A percentile compares a stretch with the other conserved stretches of the same genome.
Conservation (phyloP, 2,329 filamentous ascomycete genomes). For the Colletotrichum lini region DNA sequence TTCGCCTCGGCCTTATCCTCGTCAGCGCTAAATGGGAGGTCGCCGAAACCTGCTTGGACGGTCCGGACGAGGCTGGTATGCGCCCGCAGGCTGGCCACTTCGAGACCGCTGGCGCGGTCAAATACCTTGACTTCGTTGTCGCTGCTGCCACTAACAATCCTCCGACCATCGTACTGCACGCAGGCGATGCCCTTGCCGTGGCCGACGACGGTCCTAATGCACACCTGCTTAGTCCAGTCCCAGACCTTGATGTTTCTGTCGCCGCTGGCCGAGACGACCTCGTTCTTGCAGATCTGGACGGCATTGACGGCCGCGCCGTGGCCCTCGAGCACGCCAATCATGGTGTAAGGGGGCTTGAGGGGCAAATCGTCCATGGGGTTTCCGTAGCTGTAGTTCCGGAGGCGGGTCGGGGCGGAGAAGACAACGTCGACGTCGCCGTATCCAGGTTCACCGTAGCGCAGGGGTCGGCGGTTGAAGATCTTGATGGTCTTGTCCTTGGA, state of each 20-base stretch:
- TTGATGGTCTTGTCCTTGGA: slow-evolving; percentile 98
- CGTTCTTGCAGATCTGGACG: slow-evolving; percentile 87
- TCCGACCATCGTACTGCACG: slow-evolving; percentile 93
- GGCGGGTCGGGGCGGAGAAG: slow-evolving; percentile 66
- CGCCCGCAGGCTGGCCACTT: slow-evolving; percentile 88
- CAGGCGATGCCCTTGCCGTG: slow-evolving; percentile 97
- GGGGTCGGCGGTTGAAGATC: slow-evolving; percentile 86
- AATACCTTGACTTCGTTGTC: slow-evolving; percentile 98
- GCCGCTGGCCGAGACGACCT: slow-evolving; percentile 94
- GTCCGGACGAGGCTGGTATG: slow-evolving; percentile 91
- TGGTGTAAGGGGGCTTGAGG: slow-evolving; percentile 75
- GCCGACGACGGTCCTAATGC: slow-evolving; percentile 83
- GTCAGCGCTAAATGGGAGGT: slow-evolving; percentile 83
- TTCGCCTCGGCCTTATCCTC: slow-evolving; percentile 82
- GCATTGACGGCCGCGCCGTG: slow-evolving; percentile 96
- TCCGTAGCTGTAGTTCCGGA: slow-evolving; percentile 70
- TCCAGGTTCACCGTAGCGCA: slow-evolving; percentile 73
- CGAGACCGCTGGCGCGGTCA: slow-evolving; percentile 86
- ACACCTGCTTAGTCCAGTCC: slow-evolving; percentile 86
- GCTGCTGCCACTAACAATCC: slow-evolving; percentile 96
- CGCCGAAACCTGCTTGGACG: slow-evolving; percentile 94
- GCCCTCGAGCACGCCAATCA: slow-evolving; percentile 85
- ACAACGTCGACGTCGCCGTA: slow-evolving; percentile 62
- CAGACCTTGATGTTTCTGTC: slow-evolving; percentile 95
- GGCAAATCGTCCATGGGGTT: slow-evolving; percentile 62